These are phyloP conservation scores for Symmetrospora coprosmae DNA, from an alignment of 768 basidiomycete genomes.

Conservation along the genomic window DNA sequence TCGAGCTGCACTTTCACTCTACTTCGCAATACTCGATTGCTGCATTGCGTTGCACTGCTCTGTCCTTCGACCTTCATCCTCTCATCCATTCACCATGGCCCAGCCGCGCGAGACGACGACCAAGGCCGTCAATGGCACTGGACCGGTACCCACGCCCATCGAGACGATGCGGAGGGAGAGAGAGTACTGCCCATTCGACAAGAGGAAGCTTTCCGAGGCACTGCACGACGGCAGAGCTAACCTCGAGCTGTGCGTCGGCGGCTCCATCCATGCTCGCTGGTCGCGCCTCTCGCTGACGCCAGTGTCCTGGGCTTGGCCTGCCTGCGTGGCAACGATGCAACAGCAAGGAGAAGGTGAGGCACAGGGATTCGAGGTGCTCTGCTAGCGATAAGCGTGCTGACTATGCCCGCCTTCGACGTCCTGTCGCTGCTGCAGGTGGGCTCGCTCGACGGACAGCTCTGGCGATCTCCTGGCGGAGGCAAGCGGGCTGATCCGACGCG, in stretches of 20 bases:
- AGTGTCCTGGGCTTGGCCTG: background rate
- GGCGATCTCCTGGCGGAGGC: too few species aligned
- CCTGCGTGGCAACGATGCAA: too few species aligned
- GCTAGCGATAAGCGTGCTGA: background rate
- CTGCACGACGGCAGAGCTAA: constrained; percentile 5
- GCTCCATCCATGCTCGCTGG: too few species aligned
- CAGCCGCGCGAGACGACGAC: constrained; percentile 10
- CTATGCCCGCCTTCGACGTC: background rate
- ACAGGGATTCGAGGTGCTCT: background rate
- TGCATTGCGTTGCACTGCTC: too few species aligned
- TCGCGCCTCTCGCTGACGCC: background rate
- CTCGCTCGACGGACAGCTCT: too few species aligned
- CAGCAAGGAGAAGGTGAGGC: constrained; percentile 11
- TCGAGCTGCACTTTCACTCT: too few species aligned
- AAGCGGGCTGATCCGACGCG: background rate
- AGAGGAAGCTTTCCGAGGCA: background rate
- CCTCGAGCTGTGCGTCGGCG: background rate
- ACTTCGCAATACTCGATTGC: too few species aligned
- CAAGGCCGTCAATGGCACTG: background rate
- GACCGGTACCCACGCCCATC: background rate
- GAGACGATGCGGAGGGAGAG: constrained; percentile 1
- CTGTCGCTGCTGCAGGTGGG: too few species aligned
- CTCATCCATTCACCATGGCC: constrained; percentile 16
- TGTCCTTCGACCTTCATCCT: too few species aligned
- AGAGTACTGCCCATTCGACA: constrained; percentile 21